phyloP scores from a whole-genome alignment of 352 stramenopile genomes.

The Globisporangium nodosum region DNA sequence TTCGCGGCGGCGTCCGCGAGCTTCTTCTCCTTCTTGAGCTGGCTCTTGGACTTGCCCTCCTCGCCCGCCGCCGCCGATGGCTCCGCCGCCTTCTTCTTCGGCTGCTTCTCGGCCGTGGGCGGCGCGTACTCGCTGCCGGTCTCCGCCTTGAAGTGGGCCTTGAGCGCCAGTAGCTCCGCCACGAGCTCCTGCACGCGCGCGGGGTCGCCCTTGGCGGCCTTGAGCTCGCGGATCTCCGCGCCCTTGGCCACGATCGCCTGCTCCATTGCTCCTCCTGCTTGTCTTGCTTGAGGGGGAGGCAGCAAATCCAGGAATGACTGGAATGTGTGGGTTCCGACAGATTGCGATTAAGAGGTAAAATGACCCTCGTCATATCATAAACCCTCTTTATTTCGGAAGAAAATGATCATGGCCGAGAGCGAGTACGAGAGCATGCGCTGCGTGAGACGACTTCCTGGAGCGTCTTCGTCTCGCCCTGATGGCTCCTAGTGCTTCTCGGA shows the following conservation, averaged over 20 bases:
- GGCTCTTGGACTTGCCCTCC: conserved; percentile 73
- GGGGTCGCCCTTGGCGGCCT: conserved; percentile 63
- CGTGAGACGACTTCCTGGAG: no score
- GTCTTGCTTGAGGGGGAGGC: background rate
- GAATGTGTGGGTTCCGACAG: no score
- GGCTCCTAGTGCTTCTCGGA: no score
- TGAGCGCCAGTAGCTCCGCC: conserved; percentile 60
- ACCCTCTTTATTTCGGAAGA: background rate
- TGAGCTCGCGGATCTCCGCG: conserved; percentile 76
- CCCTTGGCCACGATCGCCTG: conserved; percentile 67
- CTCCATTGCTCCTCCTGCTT: conserved; percentile 4
- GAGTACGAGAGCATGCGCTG: no score
- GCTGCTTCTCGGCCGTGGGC: conserved; percentile 31
- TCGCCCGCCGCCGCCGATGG: conserved; percentile 5
- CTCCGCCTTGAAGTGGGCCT: conserved; percentile 73
- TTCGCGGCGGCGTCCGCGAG: conserved; percentile 43
- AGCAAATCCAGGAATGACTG: background rate
- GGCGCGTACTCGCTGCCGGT: conserved; percentile 70
- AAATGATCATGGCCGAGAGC: background rate
- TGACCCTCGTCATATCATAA: background rate
- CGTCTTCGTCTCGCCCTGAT: no score
- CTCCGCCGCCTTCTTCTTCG: conserved; percentile 19
- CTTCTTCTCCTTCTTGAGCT: conserved; percentile 89
- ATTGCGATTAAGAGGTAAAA: no score
- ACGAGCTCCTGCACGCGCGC: conserved; percentile 41